A percentile compares a stretch with the other conserved stretches of the same genome.
phyloP scores from a whole-genome alignment of 1,284 basidiomycete genomes.

The Puccinia brachypodii region DNA sequence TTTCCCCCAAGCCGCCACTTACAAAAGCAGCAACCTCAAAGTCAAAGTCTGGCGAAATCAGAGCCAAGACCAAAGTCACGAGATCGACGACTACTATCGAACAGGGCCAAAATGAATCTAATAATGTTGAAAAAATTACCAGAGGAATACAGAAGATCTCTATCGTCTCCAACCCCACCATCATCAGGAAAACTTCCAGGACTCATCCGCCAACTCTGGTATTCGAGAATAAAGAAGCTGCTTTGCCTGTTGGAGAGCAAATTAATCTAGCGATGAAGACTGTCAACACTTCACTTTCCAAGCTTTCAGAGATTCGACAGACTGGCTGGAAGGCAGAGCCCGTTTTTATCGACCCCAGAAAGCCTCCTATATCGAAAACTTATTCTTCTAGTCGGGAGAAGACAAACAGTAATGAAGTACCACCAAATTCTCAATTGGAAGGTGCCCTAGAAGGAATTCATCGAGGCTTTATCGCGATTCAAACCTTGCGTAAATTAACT shows the following conservation, averaged over 20 bases:
- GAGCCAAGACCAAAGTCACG: neutral
- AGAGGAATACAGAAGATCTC: conserved; percentile 13
- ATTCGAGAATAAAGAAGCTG: conserved; percentile 2
- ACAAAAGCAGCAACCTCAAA: neutral
- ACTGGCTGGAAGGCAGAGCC: conserved; percentile 39
- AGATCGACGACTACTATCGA: neutral
- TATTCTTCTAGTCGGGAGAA: neutral
- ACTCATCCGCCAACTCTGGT: neutral
- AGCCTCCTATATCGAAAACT: neutral
- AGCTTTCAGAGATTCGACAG: conserved; percentile 26
- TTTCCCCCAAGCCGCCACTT: neutral
- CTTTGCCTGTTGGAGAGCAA: conserved; percentile 11
- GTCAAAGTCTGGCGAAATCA: neutral
- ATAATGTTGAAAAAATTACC: conserved; percentile 4
- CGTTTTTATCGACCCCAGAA: neutral
- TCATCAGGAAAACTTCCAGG: conserved; percentile 9
- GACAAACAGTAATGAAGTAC: neutral
- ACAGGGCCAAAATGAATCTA: neutral
- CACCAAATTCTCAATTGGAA: neutral
- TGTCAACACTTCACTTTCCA: conserved; percentile 26
- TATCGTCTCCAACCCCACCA: neutral
- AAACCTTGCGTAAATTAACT: conserved; percentile 26
- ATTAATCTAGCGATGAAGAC: conserved; percentile 35
- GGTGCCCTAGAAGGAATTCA: conserved; percentile 16
- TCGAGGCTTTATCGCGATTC: conserved; percentile 19